Conservation (phyloP, 164 flowering plant species). For the Magnolia kwangsiensis region DNA sequence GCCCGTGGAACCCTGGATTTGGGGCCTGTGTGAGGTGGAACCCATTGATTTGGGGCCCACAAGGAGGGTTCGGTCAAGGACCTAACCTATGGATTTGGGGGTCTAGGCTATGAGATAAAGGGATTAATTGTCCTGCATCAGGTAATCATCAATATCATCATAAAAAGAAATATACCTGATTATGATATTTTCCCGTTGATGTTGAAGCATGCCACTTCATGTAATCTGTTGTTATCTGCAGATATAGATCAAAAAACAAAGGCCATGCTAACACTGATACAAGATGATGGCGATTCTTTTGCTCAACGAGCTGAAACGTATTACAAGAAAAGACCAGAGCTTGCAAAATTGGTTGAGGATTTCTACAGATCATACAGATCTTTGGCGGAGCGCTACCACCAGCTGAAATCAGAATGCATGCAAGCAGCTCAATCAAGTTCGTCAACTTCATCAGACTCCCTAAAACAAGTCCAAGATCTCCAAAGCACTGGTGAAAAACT, state of each 20-base stretch:
- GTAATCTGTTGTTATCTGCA: constrained; percentile 6
- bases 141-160: too few relatives aligned
- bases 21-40: too few relatives aligned
- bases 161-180: too few relatives aligned
- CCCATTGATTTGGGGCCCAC: too few relatives aligned
- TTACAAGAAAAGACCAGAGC: constrained; percentile 17
- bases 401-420: constrained; percentile 15
- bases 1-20: too few relatives aligned
- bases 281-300: constrained; percentile 34
- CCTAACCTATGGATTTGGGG: too few relatives aligned
- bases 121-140: too few relatives aligned
- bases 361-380: constrained; percentile 26
- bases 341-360: constrained; percentile 33
- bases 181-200: too few relatives aligned
- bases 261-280: constrained; percentile 27
- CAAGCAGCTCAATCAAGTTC: constrained; percentile 5
- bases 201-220: too few relatives aligned
- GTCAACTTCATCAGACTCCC: constrained; percentile 20
- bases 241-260: constrained; percentile 30
- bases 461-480: constrained; percentile 3
- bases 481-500: not conserved
- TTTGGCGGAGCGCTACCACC: constrained; percentile 31
- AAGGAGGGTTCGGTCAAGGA: too few relatives aligned
- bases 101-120: too few relatives aligned
- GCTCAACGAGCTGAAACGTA: constrained; percentile 29